Percentiles rank a stretch among this genome's conserved stretches.
Conservation (phyloP, 495 filamentous ascomycete genomes). For the Hapsidospora chrysogenum region DNA sequence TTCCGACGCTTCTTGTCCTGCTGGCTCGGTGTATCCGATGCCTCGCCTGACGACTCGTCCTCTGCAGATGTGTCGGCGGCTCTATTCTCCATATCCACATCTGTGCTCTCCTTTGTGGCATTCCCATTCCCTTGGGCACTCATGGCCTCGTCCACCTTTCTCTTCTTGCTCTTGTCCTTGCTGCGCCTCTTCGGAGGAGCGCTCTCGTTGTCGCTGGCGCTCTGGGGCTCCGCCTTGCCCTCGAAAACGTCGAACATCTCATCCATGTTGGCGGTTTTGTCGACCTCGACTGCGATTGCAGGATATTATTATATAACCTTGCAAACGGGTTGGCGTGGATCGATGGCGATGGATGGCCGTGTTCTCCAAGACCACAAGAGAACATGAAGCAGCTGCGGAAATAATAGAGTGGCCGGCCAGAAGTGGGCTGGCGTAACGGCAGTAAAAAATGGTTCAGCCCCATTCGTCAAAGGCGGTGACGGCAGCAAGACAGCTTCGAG, state of each 20-base stretch:
- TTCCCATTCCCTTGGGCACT: conserved; percentile 31
- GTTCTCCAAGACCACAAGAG: too few relatives aligned
- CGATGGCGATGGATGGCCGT: too few relatives aligned
- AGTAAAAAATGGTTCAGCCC: too few relatives aligned
- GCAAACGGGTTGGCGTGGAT: too few relatives aligned
- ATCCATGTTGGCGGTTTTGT: conserved; percentile 37
- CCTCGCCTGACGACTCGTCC: conserved; percentile 19
- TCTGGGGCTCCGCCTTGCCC: conserved; percentile 36
- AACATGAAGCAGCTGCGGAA: too few relatives aligned
- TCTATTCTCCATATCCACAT: conserved; percentile 34
- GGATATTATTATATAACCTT: too few relatives aligned
- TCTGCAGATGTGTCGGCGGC: conserved; percentile 12
- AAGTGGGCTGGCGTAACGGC: too few relatives aligned
- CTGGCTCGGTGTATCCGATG: conserved; percentile 18
- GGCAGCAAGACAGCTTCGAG: too few relatives aligned
- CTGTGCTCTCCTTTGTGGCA: conserved; percentile 12
- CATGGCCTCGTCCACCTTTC: conserved; percentile 62
- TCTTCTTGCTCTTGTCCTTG: conserved; percentile 54
- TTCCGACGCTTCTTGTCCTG: conserved; percentile 64
- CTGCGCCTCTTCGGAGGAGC: conserved; percentile 13
- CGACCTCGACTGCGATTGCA: too few relatives aligned
- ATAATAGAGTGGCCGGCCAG: too few relatives aligned
- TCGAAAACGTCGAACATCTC: conserved; percentile 80
- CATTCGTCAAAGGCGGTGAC: too few relatives aligned
- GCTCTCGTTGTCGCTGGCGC: conserved; percentile 16